These are phyloP conservation scores for Aphanomyces invadans DNA, from an alignment of 352 stramenopile genomes.

Conservation along the genomic window DNA sequence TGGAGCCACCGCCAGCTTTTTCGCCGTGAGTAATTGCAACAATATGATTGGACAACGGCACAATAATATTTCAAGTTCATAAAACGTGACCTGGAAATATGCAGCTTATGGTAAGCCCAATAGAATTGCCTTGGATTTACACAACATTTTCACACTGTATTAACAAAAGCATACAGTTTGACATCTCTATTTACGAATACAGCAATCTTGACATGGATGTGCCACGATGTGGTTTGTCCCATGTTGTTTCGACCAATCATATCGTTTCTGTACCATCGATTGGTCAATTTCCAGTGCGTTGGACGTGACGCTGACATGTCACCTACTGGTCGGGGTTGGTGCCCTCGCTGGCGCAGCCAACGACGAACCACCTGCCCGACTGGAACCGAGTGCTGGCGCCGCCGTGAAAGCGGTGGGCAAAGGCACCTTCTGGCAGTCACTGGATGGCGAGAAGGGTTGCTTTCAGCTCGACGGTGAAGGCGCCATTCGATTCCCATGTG, in stretches of 20 bases:
- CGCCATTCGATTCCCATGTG: too few relatives aligned
- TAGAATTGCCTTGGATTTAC: too few relatives aligned
- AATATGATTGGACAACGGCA: not conserved
- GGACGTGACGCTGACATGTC: not conserved
- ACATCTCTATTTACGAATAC: not conserved
- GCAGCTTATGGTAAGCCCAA: not conserved
- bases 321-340: not conserved
- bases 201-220: not conserved
- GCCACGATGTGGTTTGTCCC: not conserved
- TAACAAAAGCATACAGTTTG: too few relatives aligned
- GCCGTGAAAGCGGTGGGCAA: too few relatives aligned
- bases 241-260: not conserved
- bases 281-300: not conserved
- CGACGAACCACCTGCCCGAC: not conserved
- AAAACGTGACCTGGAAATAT: not conserved
- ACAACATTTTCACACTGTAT: too few relatives aligned
- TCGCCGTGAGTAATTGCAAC: not conserved
- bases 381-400: not conserved
- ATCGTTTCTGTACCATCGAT: not conserved
- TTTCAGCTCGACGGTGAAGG: too few relatives aligned
- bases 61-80: constrained; percentile 1
- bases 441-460: too few relatives aligned
- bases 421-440: too few relatives aligned
- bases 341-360: not conserved
- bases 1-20: not conserved